Base-by-base conservation (phyloP, 371 early-diverging fungal species). In the Mucor ambiguus region DNA sequence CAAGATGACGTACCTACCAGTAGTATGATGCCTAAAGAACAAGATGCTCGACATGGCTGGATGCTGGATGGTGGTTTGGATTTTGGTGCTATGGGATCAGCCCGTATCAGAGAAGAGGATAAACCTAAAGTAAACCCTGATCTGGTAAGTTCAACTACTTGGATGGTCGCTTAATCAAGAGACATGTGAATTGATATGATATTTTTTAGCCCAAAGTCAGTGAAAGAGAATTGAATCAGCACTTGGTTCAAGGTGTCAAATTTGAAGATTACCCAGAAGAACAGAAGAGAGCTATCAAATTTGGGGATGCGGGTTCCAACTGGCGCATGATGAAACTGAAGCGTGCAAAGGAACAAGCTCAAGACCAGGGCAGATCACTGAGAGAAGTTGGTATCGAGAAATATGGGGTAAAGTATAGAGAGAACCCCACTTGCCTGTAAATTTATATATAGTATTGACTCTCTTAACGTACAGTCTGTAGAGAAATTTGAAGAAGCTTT, bases 261-360 rank as follows among this genome's bases (percentile, higher is more conserved):
- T 66, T 85, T 20, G 84, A 86, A 11, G 76, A 86, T 43, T 77
- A 79, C 61, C 84, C 86, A 0, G 78, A 71, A 43, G 64, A 70
- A 54, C 67, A 77, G 67, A 81, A 73, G 62, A 26, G 55, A 3
- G 44, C 66, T 0, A 66, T 76, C 49, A 61, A 72, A 58, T 85
- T 72, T 85, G 95, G 95, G 0, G 95, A 94, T 66, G 82, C 84
- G 3, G 93, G 93, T 2, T 89, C 92, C 0, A 84, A 70, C 16
- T 94, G 95, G 95, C 79, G 93, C 56, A 94, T 93, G 93, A 89
- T 89, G 72, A 93, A 93, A 60, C 76, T 94, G 46, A 85, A 84
- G 64, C 83, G 90, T 35, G 82, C 89, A 33, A 78, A 79, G 69
- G 92, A 93, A 58, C 86, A 86, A 37, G 91, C 93, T 0, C 83